Base-by-base conservation (phyloP, 352 stramenopile genomes). In the Globisporangium barbulae region DNA sequence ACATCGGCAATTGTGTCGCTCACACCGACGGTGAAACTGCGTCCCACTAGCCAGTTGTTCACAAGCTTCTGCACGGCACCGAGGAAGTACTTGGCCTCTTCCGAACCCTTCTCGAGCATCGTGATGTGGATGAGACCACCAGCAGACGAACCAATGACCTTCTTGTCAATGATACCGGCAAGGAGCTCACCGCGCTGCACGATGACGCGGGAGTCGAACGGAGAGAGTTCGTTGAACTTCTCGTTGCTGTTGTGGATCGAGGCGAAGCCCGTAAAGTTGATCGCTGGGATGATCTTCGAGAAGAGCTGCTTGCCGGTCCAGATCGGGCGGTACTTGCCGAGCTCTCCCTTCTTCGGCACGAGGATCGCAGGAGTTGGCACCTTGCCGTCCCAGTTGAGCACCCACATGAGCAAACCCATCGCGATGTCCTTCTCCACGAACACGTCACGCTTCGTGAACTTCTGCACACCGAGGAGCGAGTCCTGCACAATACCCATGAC, bases 401-500 rank as follows among this genome's bases (percentile, higher is more conserved):
- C 89, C 96, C 96, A 99, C 97, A 99, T 99, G 21, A 99, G 73
- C 62, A 99, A 75, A 65, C 98, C 98, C 90, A 99, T 99, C 42
- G 98, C 76, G 28, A 99, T 73, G 79, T 99, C 97, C 72, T 98
- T 98, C 59, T 97, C 85, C 39, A 99, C 73, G 73, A 99, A 99
- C 25, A 98, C 93, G 65, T 99, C 97, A 50, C 97, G 85, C 75
- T 99, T 99, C 2, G 97, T 99, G 74, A 99, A 98, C 70, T 98
- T 98, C 73, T 98, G 96, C 13, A 97, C 92, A 57, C 95, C 97
- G 28, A 99, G 74, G 48, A 99, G 76, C 19, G 95, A 98, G 79
- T 99, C 96, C 69, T 95, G 86, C 57, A 99, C 96, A 80, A 99
- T 99, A 83, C 97, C 97, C 97, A 99, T 99, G 8, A 99, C 97